Percentiles rank a stretch among this genome's conserved stretches.
Evolutionary conservation across 169 alveolate species (phyloP).

Genomic region (Babesia bigemina): DNA sequence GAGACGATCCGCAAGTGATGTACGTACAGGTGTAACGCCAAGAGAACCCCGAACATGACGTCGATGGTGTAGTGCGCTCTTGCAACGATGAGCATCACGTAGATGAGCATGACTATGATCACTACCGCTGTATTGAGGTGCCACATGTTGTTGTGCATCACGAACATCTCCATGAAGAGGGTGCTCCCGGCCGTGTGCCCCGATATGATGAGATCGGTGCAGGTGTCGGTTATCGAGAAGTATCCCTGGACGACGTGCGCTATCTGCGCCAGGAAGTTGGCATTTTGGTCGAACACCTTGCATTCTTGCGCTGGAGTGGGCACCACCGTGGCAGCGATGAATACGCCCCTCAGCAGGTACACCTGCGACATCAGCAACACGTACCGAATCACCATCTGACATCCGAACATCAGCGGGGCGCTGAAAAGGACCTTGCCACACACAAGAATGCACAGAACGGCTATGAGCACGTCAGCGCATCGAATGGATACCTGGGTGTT

Average conservation of each 20-base stretch:
- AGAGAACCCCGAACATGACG: constrained; percentile 73
- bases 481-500: constrained; percentile 4
- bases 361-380: constrained; percentile 46
- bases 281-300: constrained; percentile 32
- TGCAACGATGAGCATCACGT: constrained; percentile 49
- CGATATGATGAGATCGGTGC: constrained; percentile 78
- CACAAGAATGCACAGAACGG: constrained; percentile 30
- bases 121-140: constrained; percentile 35
- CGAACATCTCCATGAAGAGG: constrained; percentile 33
- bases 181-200: constrained; percentile 76
- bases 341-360: constrained; percentile 70
- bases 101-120: constrained; percentile 14
- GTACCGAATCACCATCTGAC: constrained; percentile 62
- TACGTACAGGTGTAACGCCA: constrained; percentile 42
- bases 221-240: constrained; percentile 62
- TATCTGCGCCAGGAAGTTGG: constrained; percentile 14
- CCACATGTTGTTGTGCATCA: constrained; percentile 53
- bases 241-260: constrained; percentile 49
- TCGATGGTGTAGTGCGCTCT: constrained; percentile 78
- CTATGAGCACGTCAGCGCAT: constrained; percentile 48
- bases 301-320: constrained; percentile 69
- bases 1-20: constrained; percentile 16
- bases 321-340: constrained; percentile 69
- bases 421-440: constrained; percentile 52
- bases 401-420: constrained; percentile 58